A percentile compares a stretch with the other conserved stretches of the same genome.
These are phyloP conservation scores for Fusarium sp. DNA, from an alignment of 2,329 filamentous ascomycete genomes.

Conservation along the genomic window DNA sequence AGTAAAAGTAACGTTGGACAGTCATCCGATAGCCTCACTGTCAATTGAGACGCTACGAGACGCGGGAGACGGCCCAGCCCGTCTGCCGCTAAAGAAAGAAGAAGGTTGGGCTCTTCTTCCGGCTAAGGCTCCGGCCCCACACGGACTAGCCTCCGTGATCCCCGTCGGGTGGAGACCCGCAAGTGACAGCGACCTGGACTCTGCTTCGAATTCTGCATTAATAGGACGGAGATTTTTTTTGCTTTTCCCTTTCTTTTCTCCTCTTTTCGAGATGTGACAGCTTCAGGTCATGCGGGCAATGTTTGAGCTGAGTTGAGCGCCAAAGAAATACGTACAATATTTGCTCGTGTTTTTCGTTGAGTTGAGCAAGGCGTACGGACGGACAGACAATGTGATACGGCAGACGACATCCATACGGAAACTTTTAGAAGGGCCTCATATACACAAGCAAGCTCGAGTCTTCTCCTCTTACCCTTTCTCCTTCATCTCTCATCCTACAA, in stretches of 20 bases:
- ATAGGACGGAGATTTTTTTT: constrained; percentile 18
- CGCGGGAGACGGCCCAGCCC: constrained; percentile 25
- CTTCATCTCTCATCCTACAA: neutral
- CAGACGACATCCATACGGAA: constrained; percentile 6
- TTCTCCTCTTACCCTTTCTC: neutral
- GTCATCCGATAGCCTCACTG: constrained; percentile 25
- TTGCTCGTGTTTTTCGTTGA: constrained; percentile 7
- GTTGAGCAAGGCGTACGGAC: constrained; percentile 9
- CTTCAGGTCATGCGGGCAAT: constrained; percentile 21
- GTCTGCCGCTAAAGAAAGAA: constrained; percentile 9
- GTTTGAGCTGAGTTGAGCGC: constrained; percentile 17
- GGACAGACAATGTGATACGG: constrained; percentile 16
- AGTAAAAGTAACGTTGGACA: neutral
- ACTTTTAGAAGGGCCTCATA: constrained; percentile 8
- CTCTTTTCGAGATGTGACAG: constrained; percentile 27
- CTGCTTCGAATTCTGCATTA: neutral
- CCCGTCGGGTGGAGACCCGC: constrained; percentile 29
- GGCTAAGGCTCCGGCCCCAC: constrained; percentile 12
- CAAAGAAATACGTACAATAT: constrained; percentile 15
- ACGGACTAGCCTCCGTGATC: constrained; percentile 19
- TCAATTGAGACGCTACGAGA: constrained; percentile 23
- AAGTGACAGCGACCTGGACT: constrained; percentile 7
- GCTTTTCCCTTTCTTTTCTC: constrained; percentile 19
- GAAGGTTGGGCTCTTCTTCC: constrained; percentile 11
- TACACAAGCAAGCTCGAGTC: constrained; percentile 12